A percentile compares a stretch with the other conserved stretches of the same genome.
Evolutionary conservation across 2,329 filamentous ascomycete genomes (phyloP).

Genomic region (Ramichloridium luteum): DNA sequence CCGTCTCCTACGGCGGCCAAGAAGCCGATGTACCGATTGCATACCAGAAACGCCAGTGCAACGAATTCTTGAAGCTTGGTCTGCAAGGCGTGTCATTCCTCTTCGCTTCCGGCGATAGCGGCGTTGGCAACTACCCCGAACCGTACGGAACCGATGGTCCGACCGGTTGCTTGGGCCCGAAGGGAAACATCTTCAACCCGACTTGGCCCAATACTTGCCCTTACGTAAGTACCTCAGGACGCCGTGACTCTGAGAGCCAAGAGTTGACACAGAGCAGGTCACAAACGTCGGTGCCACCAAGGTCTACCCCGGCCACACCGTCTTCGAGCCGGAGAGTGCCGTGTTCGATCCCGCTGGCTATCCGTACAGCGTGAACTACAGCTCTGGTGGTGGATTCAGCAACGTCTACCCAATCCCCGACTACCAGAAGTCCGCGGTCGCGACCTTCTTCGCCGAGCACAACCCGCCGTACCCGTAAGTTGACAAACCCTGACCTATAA

Average conservation of each 20-base stretch:
- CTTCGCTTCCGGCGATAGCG: conserved; percentile 38
- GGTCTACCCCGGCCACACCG: no score
- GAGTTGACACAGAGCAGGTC: no score
- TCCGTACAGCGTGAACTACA: conserved; percentile 9
- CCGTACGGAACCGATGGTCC: conserved; percentile 21
- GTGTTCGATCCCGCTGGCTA: conserved; percentile 8
- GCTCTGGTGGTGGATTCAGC: conserved; percentile 25
- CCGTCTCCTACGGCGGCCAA: conserved; percentile 47
- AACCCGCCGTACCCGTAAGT: no score
- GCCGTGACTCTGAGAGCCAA: no score
- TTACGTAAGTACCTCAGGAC: conserved; percentile 27
- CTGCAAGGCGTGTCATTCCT: conserved; percentile 38
- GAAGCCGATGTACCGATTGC: conserved; percentile 41
- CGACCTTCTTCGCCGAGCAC: conserved; percentile 18
- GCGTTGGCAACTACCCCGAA: conserved; percentile 21
- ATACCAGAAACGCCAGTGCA: conserved; percentile 41
- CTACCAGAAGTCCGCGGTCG: conserved; percentile 26
- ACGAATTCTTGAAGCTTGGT: conserved; percentile 38
- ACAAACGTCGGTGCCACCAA: conserved; percentile 1
- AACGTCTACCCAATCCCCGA: conserved; percentile 19
- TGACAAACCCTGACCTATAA: no score
- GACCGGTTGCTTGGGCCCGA: conserved; percentile 27
- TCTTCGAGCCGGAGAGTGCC: no score
- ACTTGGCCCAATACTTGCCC: conserved; percentile 28
- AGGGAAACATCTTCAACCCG: conserved; percentile 30